Percentiles rank a stretch among this genome's conserved stretches.
Conservation (phyloP, 306 rosid genomes). For the Arachis hypogaea region DNA sequence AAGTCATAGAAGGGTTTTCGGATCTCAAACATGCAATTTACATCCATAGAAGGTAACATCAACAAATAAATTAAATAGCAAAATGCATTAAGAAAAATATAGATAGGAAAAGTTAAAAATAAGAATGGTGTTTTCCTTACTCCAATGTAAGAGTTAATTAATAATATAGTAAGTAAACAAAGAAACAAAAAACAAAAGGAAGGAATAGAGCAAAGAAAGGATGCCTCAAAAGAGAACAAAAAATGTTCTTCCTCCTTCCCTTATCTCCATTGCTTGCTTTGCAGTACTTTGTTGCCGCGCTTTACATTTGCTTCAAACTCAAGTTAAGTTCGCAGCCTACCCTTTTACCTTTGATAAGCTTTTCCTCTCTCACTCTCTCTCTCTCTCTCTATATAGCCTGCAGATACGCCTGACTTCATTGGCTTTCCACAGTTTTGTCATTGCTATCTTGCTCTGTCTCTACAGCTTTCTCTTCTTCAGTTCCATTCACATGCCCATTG, state of each 20-base stretch:
- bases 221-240: conserved; percentile 52
- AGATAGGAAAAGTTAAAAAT: conserved; percentile 37
- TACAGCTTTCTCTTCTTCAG: conserved; percentile 43
- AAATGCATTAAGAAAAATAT: not conserved
- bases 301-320: conserved; percentile 86
- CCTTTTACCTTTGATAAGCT: conserved; percentile 33
- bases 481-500: conserved; percentile 62
- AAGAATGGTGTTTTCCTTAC: conserved; percentile 49
- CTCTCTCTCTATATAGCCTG: conserved; percentile 40
- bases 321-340: conserved; percentile 52
- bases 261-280: conserved; percentile 50
- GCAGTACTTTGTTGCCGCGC: conserved; percentile 65
- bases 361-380: conserved; percentile 27
- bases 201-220: conserved; percentile 53
- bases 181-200: conserved; percentile 15
- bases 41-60: not conserved
- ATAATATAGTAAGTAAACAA: conserved; percentile 46
- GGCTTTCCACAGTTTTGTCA: conserved; percentile 47
- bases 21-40: not conserved
- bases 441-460: conserved; percentile 47
- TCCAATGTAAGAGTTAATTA: conserved; percentile 38
- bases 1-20: not conserved
- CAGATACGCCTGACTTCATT: conserved; percentile 45
- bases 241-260: conserved; percentile 47
- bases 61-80: not conserved